Evolutionary conservation across 495 filamentous ascomycete species (phyloP).

Genomic region (Podospora fimiseda): DNA sequence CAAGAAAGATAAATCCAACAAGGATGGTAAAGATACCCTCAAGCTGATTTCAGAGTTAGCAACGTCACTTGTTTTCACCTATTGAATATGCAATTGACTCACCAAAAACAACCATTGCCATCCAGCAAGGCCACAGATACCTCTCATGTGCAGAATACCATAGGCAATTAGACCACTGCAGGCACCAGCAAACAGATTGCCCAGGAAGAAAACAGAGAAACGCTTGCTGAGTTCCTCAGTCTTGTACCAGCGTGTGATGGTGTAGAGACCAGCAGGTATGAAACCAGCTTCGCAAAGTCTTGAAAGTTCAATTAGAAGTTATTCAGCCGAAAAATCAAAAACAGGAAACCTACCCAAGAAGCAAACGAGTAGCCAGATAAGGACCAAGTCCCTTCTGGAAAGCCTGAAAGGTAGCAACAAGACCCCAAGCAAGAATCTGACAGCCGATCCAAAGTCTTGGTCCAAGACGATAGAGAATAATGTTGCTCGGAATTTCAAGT

Average conservation of each 20-base stretch:
- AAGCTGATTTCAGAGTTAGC: constrained; percentile 5
- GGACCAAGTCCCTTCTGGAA: constrained; percentile 48
- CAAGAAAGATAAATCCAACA: constrained; percentile 44
- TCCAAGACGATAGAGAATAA: constrained; percentile 50
- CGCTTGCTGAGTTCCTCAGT: constrained; percentile 49
- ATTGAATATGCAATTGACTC: no score
- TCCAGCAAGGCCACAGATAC: constrained; percentile 42
- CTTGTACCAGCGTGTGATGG: constrained; percentile 56
- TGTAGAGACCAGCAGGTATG: constrained; percentile 54
- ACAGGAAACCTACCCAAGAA: constrained; percentile 39
- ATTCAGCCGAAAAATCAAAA: neutral
- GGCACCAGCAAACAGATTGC: constrained; percentile 36
- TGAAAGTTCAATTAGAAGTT: neutral
- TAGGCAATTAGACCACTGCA: constrained; percentile 22
- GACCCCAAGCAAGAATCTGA: constrained; percentile 51
- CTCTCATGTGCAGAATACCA: constrained; percentile 38
- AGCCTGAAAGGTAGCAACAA: constrained; percentile 53
- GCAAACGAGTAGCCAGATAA: constrained; percentile 46
- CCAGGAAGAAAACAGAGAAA: constrained; percentile 51
- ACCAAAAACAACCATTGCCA: constrained; percentile 58
- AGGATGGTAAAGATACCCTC: constrained; percentile 51
- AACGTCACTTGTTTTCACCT: neutral
- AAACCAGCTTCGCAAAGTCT: constrained; percentile 49
- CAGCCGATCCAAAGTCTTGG: constrained; percentile 48
- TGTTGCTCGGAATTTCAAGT: constrained; percentile 52